phyloP scores from a whole-genome alignment of 192 early-diverging fungal species.

The Backusella circina region DNA sequence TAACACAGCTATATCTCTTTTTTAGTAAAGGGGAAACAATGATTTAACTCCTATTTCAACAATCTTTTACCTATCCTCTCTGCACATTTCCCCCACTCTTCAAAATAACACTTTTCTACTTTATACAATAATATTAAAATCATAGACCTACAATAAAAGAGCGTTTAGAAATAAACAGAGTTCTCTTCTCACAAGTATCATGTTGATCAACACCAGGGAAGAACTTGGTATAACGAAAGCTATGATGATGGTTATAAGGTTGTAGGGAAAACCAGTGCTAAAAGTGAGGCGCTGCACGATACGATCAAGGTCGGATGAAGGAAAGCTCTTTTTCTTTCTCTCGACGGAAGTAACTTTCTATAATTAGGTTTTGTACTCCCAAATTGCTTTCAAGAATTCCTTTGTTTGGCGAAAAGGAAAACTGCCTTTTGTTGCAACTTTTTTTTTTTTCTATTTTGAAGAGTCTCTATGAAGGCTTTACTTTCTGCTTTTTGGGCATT shows the following conservation, averaged over 20 bases:
- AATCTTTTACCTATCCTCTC: no score
- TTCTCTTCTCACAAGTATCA: no score
- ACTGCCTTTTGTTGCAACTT: neutral
- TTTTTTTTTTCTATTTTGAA: neutral
- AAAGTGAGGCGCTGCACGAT: neutral
- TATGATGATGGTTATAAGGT: neutral
- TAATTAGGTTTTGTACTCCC: neutral
- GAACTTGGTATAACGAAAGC: neutral
- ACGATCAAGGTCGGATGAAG: neutral
- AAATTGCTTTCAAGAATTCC: neutral
- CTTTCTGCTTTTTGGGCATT: neutral
- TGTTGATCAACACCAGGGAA: neutral
- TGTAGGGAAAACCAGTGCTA: neutral
- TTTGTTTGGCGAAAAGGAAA: neutral
- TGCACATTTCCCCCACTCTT: no score
- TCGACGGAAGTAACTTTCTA: neutral
- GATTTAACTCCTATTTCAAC: no score
- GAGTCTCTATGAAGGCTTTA: neutral
- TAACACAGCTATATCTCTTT: no score
- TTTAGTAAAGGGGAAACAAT: no score
- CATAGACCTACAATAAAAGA: no score
- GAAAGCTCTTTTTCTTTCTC: neutral
- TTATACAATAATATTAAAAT: no score
- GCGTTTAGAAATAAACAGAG: no score
- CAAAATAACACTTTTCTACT: no score